Evolutionary conservation across 2,329 filamentous ascomycete genomes (phyloP), one percentile per base, ranked within the genome.

Genomic region (Colletotrichum camelliae): DNA sequence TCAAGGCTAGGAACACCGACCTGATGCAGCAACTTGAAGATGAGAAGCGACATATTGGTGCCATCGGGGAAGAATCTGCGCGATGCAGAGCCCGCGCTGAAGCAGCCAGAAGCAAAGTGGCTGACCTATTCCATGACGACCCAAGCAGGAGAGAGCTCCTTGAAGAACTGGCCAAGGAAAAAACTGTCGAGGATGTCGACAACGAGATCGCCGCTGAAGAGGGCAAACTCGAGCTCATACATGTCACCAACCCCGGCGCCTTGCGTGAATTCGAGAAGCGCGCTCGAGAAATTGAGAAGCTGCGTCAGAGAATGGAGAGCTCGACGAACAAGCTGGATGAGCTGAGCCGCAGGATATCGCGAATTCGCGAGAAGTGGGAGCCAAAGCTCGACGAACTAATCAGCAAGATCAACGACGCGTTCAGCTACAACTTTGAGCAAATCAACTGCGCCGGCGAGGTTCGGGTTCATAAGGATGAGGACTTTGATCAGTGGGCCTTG

Each of bases 371-470:
- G 18, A 88, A 91, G 77, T 99, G 96, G 95, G 97, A 98, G 84
- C 96, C 96, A 1, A 87, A 90, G 79, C 89, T 99, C 4, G 96
- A 98, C 79, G 88, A 87, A 27, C 89, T 99, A 4, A 90, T 98
- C 55, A 87, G 87, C 24, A 92, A 93, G 81, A 98, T 99, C 85
- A 98, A 95, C 82, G 92, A 95, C 65, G 96, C 96, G 0, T 99
- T 99, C 84, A 92, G 94, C 7, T 94, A 96, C 83, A 98, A 98
- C 81, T 98, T 99, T 83, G 92, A 95, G 81, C 94, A 96, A 83
- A 98, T 99, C 82, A 95, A 93, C 78, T 98, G 97, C 83, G 96
- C 96, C 7, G 97, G 97, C 43, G 95, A 98, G 84, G 96, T 99
- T 5, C 90, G 90, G 76, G 89, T 99, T 5, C 91, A 96, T 87